Percentiles rank a stretch among this genome's conserved stretches.
phyloP scores from a whole-genome alignment of 805 yeast genomes.

The Pichia occidentalis region DNA sequence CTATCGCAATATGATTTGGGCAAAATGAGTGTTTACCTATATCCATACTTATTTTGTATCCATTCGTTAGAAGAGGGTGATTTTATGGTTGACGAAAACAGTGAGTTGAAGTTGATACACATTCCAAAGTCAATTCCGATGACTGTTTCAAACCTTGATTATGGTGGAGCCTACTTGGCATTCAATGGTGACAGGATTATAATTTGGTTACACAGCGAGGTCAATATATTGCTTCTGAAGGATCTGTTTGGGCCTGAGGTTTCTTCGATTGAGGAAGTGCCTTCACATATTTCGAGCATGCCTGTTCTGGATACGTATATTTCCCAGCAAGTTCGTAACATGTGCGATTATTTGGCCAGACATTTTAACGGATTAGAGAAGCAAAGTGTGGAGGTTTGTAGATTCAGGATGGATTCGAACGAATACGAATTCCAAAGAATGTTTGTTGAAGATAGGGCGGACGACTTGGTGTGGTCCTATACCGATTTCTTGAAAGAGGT shows the following conservation, averaged over 20 bases:
- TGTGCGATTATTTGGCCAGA: conserved; percentile 51
- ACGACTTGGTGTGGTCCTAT: conserved; percentile 49
- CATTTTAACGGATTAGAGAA: conserved; percentile 32
- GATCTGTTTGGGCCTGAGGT: conserved; percentile 66
- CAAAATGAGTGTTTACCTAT: conserved; percentile 55
- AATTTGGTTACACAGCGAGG: conserved; percentile 65
- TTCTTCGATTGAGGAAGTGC: conserved; percentile 39
- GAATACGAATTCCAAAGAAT: conserved; percentile 50
- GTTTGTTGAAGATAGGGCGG: conserved; percentile 67
- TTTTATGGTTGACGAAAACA: conserved; percentile 39
- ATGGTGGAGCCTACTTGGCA: conserved; percentile 72
- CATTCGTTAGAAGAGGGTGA: conserved; percentile 60
- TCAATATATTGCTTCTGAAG: conserved; percentile 56
- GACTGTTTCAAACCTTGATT: conserved; percentile 35
- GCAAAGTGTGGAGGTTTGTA: conserved; percentile 50
- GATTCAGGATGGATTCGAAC: conserved; percentile 59
- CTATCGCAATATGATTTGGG: conserved; percentile 51
- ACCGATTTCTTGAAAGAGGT: conserved; percentile 60
- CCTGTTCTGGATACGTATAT: conserved; percentile 68
- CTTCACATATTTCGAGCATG: conserved; percentile 46
- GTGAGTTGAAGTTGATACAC: conserved; percentile 34
- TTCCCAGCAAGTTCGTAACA: conserved; percentile 57
- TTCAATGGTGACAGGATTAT: conserved; percentile 59
- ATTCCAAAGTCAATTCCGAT: conserved; percentile 46
- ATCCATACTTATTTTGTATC: conserved; percentile 73